Base-by-base conservation (phyloP, 2,329 filamentous ascomycete species). In the Amauroascus niger region DNA sequence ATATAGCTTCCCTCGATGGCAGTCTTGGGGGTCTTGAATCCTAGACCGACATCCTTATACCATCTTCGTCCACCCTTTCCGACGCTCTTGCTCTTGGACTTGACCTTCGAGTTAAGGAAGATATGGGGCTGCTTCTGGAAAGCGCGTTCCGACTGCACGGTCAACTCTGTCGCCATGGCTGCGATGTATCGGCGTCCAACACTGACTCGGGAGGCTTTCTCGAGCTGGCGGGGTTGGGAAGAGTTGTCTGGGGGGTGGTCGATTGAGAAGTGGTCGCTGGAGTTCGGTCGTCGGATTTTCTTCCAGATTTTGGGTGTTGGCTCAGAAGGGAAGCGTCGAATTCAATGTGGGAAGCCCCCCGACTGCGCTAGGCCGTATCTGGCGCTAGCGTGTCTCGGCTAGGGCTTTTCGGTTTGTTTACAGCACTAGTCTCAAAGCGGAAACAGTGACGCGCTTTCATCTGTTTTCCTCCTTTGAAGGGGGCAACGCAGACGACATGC, bases 51-150 rank as follows among this genome's bases (percentile, higher is more conserved):
- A 74, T 98, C 93, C 87, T 98, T 98, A 79, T 95, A 96, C 89
- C 85, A 91, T 90, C 90, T 85, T 78, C 88, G 86, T 69, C 88
- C 88, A 75, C 83, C 86, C 84, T 95, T 94, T 76, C 89, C 89
- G 69, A 86, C 86, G 75, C 84, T 77, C 69, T 77, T 85, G 76
- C 79, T 79, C 74, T 86, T 88, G 73, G 83, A 78, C 82, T 89
- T 88, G 76, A 80, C 79, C 86, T 98, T 98, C 74, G 86, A 81
- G 86, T 97, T 96, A 72, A 87, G 84, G 88, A 97, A 98, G 83
- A 98, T 95, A 79, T 98, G 93, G 76, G 93, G 93, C 84, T 98
- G 91, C 86, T 98, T 98, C 80, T 97, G 93, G 88, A 87, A 98
- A 83, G 93, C 93, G 81, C 93, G 91, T 86, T 98, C 93, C 76